Percentiles rank a stretch among this genome's conserved stretches.
Evolutionary conservation across 176 grass and related monocot species (phyloP).

Genomic region (Sorghum bicolor): DNA sequence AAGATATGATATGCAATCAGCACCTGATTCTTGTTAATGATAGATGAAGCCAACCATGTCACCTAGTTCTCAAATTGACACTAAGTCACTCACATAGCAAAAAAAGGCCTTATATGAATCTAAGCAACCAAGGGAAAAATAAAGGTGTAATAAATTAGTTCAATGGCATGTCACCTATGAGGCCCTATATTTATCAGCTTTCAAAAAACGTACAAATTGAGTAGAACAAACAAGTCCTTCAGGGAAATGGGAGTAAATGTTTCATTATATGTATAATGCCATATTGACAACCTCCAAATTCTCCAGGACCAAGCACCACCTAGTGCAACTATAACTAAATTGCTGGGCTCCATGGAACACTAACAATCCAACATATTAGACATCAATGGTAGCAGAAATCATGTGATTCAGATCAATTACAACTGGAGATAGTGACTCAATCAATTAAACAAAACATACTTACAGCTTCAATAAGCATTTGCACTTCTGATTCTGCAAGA

Average conservation of each 20-base stretch:
- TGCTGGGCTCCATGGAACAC: background rate
- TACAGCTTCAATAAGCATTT: constrained; percentile 89
- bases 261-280: background rate
- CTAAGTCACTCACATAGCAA: background rate
- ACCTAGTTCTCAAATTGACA: constrained; percentile 10
- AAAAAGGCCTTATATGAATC: constrained; percentile 7
- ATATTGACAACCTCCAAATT: background rate
- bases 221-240: background rate
- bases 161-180: background rate
- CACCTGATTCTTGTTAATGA: background rate
- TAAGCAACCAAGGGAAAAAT: background rate
- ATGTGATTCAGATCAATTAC: background rate
- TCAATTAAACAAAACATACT: constrained; percentile 23
- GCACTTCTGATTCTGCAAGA: constrained; percentile 76
- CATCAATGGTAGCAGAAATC: constrained; percentile 1
- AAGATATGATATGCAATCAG: constrained; percentile 14
- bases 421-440: background rate
- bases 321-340: background rate
- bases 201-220: background rate
- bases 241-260: background rate
- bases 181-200: background rate
- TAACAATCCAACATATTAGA: background rate
- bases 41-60: background rate
- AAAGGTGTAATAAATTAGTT: background rate
- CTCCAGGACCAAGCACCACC: background rate